Evolutionary conservation across 495 filamentous ascomycete genomes (phyloP), one percentile per base, ranked within the genome.

Genomic region (Recurvomyces mirabilis): DNA sequence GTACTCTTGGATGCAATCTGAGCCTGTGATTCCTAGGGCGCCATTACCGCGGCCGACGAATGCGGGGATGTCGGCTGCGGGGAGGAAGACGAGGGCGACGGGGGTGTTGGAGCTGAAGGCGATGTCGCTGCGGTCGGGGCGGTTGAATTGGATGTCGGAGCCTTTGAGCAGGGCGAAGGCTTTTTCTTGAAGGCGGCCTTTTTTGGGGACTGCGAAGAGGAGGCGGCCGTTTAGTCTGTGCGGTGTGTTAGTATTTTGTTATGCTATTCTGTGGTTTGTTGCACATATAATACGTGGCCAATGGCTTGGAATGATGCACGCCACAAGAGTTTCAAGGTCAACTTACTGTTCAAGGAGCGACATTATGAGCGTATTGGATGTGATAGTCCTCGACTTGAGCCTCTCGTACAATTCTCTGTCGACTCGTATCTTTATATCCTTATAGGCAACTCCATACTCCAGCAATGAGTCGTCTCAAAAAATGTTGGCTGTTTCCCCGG

Each of bases 201-300:
- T 98, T 68, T 98, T 98, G 33, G 91, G 91, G 17, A 96, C 86
- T 46, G 91, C 91, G 59, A 98, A 95, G 47, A 98, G 75, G 35
- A 96, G 77, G 54, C 89, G 81, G 63, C 87, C 87, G 71, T 87
- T 86, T 57, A 96, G 71, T 70, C 84, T 89, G 60, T 35, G 44
- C 21, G 52, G 45, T 29, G 3, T 46, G 39, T 28, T 39, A 47
- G 43, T 59, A n/a, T n/a, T n/a, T n/a, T n/a, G n/a, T n/a, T n/a
- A n/a, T n/a, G n/a, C n/a, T n/a, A n/a, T n/a, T n/a, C n/a, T n/a
- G n/a, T n/a, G n/a, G n/a, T n/a, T n/a, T n/a, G n/a, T n/a, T n/a
- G n/a, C n/a, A n/a, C n/a, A n/a, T n/a, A n/a, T n/a, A n/a, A n/a
- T n/a, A n/a, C n/a, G n/a, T n/a, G n/a, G n/a, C n/a, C n/a, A n/a